These are phyloP conservation scores for Macadamia integrifolia DNA, from an alignment of 164 flowering plant species.

Conservation along the genomic window DNA sequence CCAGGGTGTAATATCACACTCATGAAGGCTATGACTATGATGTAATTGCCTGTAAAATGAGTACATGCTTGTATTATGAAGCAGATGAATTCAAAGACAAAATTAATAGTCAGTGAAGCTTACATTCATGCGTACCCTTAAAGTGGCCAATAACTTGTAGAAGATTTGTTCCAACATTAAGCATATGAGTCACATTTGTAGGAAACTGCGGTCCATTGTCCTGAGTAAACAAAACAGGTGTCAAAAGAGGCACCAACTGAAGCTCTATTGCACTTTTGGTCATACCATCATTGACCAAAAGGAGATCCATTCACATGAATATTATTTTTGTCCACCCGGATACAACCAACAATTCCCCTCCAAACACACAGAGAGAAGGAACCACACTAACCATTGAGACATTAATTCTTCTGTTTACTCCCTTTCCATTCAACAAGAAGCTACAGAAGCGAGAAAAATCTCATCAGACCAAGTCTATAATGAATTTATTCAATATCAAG, in stretches of 20 bases:
- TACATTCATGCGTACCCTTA: constrained; percentile 39
- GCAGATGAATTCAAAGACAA: background rate
- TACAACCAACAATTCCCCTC: no score
- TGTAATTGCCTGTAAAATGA: constrained; percentile 49
- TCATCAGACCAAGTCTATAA: background rate
- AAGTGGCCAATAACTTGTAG: constrained; percentile 84
- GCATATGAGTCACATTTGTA: constrained; percentile 50
- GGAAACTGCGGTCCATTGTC: constrained; percentile 83
- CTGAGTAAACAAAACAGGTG: constrained; percentile 29
- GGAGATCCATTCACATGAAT: background rate
- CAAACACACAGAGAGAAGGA: background rate
- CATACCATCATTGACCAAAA: background rate
- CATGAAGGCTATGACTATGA: constrained; percentile 58
- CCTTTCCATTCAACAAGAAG: constrained; percentile 78
- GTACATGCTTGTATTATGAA: constrained; percentile 9
- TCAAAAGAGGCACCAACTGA: background rate
- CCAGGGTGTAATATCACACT: constrained; percentile 30
- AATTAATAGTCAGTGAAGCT: constrained; percentile 1
- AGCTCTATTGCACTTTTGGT: background rate
- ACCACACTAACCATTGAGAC: constrained; percentile 47
- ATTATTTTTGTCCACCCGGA: background rate
- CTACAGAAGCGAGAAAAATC: constrained; percentile 33
- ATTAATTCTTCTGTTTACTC: constrained; percentile 54
- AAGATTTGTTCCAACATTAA: constrained; percentile 79
- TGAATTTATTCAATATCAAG: background rate